These are phyloP conservation scores for Penicillium antarcticum DNA, from an alignment of 495 filamentous ascomycete species.

Conservation along the genomic window DNA sequence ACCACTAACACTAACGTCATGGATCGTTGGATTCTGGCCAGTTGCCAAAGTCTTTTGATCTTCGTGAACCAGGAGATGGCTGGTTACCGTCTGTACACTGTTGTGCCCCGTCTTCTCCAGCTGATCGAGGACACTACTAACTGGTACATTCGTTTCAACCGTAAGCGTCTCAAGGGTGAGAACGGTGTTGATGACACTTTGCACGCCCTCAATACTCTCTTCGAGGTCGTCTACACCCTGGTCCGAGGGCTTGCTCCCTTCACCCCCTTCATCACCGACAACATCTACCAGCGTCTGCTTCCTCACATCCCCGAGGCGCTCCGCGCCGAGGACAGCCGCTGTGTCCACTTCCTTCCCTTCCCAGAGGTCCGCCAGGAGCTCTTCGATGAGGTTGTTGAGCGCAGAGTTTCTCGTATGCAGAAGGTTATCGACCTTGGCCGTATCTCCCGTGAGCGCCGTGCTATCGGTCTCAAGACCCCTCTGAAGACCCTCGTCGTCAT, in stretches of 20 bases:
- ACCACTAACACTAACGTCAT: conserved; percentile 82
- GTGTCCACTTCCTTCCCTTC: conserved; percentile 90
- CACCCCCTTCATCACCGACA: conserved; percentile 93
- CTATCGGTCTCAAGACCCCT: conserved; percentile 84
- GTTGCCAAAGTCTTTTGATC: conserved; percentile 85
- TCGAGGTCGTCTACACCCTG: conserved; percentile 90
- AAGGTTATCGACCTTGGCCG: conserved; percentile 88
- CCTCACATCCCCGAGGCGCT: conserved; percentile 68
- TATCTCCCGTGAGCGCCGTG: conserved; percentile 78
- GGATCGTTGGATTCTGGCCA: conserved; percentile 94
- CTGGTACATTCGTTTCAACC: conserved; percentile 99
- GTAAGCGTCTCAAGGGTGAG: conserved; percentile 92
- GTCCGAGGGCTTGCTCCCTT: conserved; percentile 87
- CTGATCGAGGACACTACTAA: conserved; percentile 96
- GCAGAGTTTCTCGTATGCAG: conserved; percentile 88
- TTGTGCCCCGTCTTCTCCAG: conserved; percentile 81
- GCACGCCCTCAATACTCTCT: conserved; percentile 93
- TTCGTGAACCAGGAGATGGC: conserved; percentile 97
- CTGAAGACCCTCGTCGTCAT: conserved; percentile 89
- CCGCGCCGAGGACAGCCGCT: conserved; percentile 67
- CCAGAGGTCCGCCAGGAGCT: conserved; percentile 84
- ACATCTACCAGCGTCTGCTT: conserved; percentile 84
- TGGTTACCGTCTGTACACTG: conserved; percentile 88
- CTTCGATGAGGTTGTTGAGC: conserved; percentile 82
- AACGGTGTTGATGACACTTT: conserved; percentile 82